Percentiles rank a stretch among this genome's conserved stretches.
phyloP scores from a whole-genome alignment of 306 rosid genomes.

The Acacia confusa region DNA sequence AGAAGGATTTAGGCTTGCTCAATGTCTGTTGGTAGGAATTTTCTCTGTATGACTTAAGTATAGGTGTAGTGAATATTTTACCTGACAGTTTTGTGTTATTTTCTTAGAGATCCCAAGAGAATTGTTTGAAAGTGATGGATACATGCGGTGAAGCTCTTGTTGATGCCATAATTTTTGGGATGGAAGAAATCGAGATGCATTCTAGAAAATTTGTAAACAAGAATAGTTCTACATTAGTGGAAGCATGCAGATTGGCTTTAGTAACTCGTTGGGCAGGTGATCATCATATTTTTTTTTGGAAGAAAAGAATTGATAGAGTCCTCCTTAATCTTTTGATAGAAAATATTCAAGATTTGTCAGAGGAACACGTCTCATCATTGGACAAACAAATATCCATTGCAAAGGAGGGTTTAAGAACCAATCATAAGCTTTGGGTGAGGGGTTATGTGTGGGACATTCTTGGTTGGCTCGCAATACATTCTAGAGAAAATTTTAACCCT shows the following conservation, averaged over 20 bases:
- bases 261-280: conserved; percentile 77
- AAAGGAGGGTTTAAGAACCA: conserved; percentile 49
- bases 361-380: conserved; percentile 41
- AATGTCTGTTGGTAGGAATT: conserved; percentile 58
- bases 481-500: conserved; percentile 58
- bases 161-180: conserved; percentile 63
- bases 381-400: conserved; percentile 62
- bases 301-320: conserved; percentile 59
- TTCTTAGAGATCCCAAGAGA: conserved; percentile 65
- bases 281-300: conserved; percentile 81
- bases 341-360: conserved; percentile 43
- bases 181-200: conserved; percentile 38
- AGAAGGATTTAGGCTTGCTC: conserved; percentile 80
- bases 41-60: conserved; percentile 18
- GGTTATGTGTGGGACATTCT: conserved; percentile 80
- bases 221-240: conserved; percentile 52
- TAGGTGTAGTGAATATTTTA: conserved; percentile 14
- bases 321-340: conserved; percentile 74
- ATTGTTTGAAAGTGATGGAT: conserved; percentile 45
- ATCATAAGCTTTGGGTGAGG: conserved; percentile 53
- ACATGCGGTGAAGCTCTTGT: conserved; percentile 65
- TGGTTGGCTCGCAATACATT: conserved; percentile 75
- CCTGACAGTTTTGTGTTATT: conserved; percentile 29
- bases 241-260: conserved; percentile 79
- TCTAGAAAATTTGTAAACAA: conserved; percentile 45